Evolutionary conservation across 2,329 filamentous ascomycete species (phyloP), one percentile per base, ranked within the genome.

Genomic region (Phyllosticta citrichinensis): DNA sequence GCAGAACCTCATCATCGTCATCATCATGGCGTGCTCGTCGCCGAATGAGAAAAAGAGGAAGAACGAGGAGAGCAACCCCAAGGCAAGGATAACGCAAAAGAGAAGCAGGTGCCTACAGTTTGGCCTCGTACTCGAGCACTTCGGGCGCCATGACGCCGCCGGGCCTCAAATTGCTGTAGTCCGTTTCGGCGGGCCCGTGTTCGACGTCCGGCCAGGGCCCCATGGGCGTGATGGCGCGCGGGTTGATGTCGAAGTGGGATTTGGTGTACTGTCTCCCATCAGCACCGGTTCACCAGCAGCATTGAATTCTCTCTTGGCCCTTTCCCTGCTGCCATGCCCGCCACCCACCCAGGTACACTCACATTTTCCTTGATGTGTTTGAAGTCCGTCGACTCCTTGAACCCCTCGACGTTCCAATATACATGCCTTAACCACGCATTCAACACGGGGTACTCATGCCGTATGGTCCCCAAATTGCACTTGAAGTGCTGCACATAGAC

Each of bases 401-500:
- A 84, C 0, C 78, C 82, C 19, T 72, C 66, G 1, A 81, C 75
- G 62, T 81, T 79, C 77, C 80, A 84, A 71, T 85, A 86, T 68
- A 85, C 67, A 35, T 77, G 76, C 70, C 79, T 83, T 64, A 87
- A 64, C 82, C 83, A 87, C 64, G 84, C 82, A 67, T 84, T 77
- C 60, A 86, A 66, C 11, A 81, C 76, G 0, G 84, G 84, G 65
- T 87, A 87, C 61, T 82, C 78, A 66, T 82, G 79, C 5, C 84
- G 73, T 52, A 87, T 79, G 11, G 76, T 85, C 2, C 83, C 82
- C 30, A 87, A 69, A 68, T 87, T 86, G 66, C 82, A 84, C 73
- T 86, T 87, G 75, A 87, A 87, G 70, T 86, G 83, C 74, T 86
- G 83, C 12, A 83, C 82, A 67, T 87, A 87, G 3, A 83, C 79